These are phyloP conservation scores for Madurella mycetomatis DNA, from an alignment of 2,329 filamentous ascomycete genomes.

Conservation along the genomic window DNA sequence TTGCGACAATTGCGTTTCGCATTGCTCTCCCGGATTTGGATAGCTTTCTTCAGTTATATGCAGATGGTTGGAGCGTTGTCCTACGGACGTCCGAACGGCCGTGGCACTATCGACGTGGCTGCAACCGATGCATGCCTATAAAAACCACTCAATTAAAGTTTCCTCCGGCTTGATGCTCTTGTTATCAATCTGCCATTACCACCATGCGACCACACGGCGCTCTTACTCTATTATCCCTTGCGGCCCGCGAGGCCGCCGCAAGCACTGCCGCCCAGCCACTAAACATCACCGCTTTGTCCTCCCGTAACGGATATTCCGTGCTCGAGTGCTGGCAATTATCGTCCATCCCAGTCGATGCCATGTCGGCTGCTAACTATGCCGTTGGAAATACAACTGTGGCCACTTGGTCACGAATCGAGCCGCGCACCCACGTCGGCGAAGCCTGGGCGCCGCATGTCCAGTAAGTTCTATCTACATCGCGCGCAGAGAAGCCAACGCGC, in stretches of 20 bases:
- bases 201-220: neutral
- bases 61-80: too few species aligned
- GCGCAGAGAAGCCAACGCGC: neutral
- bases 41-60: too few species aligned
- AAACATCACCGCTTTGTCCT: constrained; percentile 30
- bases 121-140: too few species aligned
- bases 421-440: constrained; percentile 30
- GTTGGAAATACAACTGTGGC: constrained; percentile 29
- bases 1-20: too few species aligned
- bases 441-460: constrained; percentile 33
- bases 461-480: constrained; percentile 17
- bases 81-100: too few species aligned
- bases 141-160: too few species aligned
- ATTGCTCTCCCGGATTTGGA: too few species aligned
- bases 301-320: constrained; percentile 27
- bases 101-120: too few species aligned
- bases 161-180: too few species aligned
- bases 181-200: too few species aligned
- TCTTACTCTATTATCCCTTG: neutral
- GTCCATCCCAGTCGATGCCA: constrained; percentile 25
- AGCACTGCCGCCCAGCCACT: constrained; percentile 9
- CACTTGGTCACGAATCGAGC: constrained; percentile 31
- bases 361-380: constrained; percentile 30
- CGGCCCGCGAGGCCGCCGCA: neutral
- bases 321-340: constrained; percentile 31